Percentiles rank a stretch among this genome's conserved stretches.
Evolutionary conservation across 2,329 filamentous ascomycete genomes (phyloP).

Genomic region (Claviceps maximensis): DNA sequence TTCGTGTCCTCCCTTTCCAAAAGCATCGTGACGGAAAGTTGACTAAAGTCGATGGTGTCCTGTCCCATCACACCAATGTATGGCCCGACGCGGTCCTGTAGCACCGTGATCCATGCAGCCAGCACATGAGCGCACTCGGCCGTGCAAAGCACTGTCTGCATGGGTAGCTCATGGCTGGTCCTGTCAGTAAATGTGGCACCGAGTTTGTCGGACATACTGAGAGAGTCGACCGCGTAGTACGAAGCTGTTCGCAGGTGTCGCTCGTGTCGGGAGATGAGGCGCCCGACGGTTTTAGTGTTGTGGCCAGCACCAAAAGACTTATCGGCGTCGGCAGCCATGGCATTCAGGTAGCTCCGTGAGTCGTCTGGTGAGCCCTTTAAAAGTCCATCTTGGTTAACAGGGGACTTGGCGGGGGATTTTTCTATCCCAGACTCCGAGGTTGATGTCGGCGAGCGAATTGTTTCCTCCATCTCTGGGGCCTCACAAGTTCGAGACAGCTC

Average conservation of each 20-base stretch:
- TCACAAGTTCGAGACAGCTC: constrained; percentile 71
- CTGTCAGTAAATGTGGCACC: constrained; percentile 78
- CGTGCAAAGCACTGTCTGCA: constrained; percentile 82
- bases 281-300: constrained; percentile 16
- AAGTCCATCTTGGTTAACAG: too few relatives aligned
- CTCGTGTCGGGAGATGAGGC: constrained; percentile 58
- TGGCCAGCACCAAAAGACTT: neutral
- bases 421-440: constrained; percentile 29
- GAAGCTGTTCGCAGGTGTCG: constrained; percentile 86
- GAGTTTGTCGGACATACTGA: constrained; percentile 76
- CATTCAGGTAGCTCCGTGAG: too few relatives aligned
- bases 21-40: constrained; percentile 79
- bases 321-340: too few relatives aligned
- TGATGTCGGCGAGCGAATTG: constrained; percentile 38
- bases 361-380: too few relatives aligned
- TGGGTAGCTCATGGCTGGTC: constrained; percentile 69
- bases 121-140: constrained; percentile 92
- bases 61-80: constrained; percentile 79
- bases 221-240: constrained; percentile 83
- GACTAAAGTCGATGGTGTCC: constrained; percentile 63
- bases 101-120: constrained; percentile 83
- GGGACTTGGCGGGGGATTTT: constrained; percentile 23
- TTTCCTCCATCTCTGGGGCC: constrained; percentile 47
- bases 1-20: constrained; percentile 86
- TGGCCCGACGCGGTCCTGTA: constrained; percentile 86